Base-by-base conservation (phyloP, 805 yeast species). In the Candida chilensis region DNA sequence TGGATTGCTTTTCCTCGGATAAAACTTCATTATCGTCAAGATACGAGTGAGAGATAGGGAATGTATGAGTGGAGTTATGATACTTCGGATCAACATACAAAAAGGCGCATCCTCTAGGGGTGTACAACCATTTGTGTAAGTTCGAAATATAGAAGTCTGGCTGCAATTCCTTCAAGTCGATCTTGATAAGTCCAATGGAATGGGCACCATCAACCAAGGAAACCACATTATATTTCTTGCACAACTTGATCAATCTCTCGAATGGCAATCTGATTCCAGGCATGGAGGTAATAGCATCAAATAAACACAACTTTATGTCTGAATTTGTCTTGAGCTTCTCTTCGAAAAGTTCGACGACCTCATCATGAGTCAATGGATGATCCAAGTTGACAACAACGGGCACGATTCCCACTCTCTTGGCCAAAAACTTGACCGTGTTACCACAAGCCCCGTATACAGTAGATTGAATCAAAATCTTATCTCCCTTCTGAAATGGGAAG, bases 171-270 rank as follows among this genome's bases (percentile, higher is more conserved):
- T 47, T 50, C 20, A 74, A 39, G 27, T 62, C 54, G n/a, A 70
- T 32, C 7, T 67, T 65, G 18, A 71, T 41, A 32, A 64, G 51
- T 0, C 90, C 90, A 20, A 73, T 59, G 1, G 74, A 68, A 44
- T 81, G 90, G 4, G 88, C 90, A 10, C 81, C 90, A 47, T 81
- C 90, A 16, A 81, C 64, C 26, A 77, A 50, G 3, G 83, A 71
- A 27, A 75, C 36, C 4, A 71, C 69, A 10, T 52, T 48, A 28
- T 70, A 50, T 29, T 66, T 48, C 10, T 52, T 47, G 37, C 85
- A 73, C 25, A 71, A 41, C 5, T 45, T 36, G 3, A 63, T 56
- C 27, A 80, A 38, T 30, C 56, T 44, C 35, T 64, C 63, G 47
- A 63, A 79, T 1, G 92, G 90, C 17, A 78, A 39, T 15, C 49